Conservation (phyloP, 148 eudicot genomes). For the Euryodendron excelsum region DNA sequence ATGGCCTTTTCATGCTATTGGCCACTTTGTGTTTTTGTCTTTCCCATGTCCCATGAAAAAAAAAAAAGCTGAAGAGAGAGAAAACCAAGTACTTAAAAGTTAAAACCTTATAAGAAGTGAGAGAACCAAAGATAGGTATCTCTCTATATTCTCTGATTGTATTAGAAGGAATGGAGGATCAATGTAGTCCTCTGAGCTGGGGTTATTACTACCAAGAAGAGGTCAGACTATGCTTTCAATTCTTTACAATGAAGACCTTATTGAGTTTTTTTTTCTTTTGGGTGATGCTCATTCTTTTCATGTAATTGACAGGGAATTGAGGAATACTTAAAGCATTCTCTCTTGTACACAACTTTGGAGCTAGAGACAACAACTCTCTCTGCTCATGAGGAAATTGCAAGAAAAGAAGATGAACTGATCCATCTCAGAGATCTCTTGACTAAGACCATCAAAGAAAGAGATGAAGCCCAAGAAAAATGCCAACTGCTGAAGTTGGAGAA, state of each 20-base stretch:
- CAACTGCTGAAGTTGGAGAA: conserved; percentile 50
- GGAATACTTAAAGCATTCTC: conserved; percentile 59
- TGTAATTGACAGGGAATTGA: conserved; percentile 42
- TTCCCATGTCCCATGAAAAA: conserved; percentile 7
- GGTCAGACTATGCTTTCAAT: too few species aligned
- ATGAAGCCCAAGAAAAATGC: conserved; percentile 64
- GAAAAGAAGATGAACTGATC: conserved; percentile 68
- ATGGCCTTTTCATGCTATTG: conserved; percentile 18
- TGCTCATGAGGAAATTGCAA: conserved; percentile 74
- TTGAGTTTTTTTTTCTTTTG: neutral
- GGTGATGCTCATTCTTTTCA: neutral
- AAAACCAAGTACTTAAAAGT: neutral
- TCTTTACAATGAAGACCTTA: too few species aligned
- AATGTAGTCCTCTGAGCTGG: conserved; percentile 54
- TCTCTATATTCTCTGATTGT: neutral
- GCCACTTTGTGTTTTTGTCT: conserved; percentile 19
- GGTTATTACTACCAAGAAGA: conserved; percentile 40
- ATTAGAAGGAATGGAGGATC: conserved; percentile 36
- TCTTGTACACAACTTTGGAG: conserved; percentile 71
- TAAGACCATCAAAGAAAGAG: conserved; percentile 57
- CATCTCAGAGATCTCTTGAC: conserved; percentile 53
- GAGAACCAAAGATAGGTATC: neutral
- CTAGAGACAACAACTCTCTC: conserved; percentile 58
- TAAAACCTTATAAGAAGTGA: conserved; percentile 14
- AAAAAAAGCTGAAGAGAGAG: conserved; percentile 11